phyloP scores from a whole-genome alignment of 768 basidiomycete genomes.

The Aureoboletus auriporus region DNA sequence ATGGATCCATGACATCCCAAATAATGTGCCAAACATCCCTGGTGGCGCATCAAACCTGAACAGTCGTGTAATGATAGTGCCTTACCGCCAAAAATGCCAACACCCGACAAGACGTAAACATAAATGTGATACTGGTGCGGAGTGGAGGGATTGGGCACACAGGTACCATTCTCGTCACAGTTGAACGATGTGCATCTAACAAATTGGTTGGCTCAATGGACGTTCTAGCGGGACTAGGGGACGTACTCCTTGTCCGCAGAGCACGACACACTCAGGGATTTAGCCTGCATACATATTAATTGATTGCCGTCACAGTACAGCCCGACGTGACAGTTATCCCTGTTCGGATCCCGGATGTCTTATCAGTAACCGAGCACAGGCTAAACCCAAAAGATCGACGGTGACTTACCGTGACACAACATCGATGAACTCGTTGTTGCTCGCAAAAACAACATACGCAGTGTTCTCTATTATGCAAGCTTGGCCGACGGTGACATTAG shows the following conservation, averaged over 20 bases:
- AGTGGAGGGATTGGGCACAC: slow-evolving; percentile 55
- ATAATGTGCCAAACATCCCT: slow-evolving; percentile 76
- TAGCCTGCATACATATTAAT: slow-evolving; percentile 55
- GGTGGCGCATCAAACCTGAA: background rate
- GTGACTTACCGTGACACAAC: slow-evolving; percentile 68
- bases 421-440: slow-evolving; percentile 59
- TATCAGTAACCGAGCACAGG: too few species aligned
- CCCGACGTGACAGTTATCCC: slow-evolving; percentile 70
- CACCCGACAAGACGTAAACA: slow-evolving; percentile 68
- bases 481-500: slow-evolving; percentile 65
- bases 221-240: slow-evolving; percentile 16
- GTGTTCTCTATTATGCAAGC: slow-evolving; percentile 75
- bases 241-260: slow-evolving; percentile 55
- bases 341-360: slow-evolving; percentile 20
- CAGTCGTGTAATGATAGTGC: slow-evolving; percentile 15
- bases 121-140: slow-evolving; percentile 61
- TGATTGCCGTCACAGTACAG: slow-evolving; percentile 70
- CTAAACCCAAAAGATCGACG: too few species aligned
- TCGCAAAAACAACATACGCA: slow-evolving; percentile 66
- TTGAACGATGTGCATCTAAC: slow-evolving; percentile 73
- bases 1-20: slow-evolving; percentile 67
- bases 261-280: slow-evolving; percentile 57
- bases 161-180: slow-evolving; percentile 57
- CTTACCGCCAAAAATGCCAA: slow-evolving; percentile 70
- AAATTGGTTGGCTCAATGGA: slow-evolving; percentile 19